phyloP scores from a whole-genome alignment of 2,329 filamentous ascomycete species.

The Microdochium paspali region DNA sequence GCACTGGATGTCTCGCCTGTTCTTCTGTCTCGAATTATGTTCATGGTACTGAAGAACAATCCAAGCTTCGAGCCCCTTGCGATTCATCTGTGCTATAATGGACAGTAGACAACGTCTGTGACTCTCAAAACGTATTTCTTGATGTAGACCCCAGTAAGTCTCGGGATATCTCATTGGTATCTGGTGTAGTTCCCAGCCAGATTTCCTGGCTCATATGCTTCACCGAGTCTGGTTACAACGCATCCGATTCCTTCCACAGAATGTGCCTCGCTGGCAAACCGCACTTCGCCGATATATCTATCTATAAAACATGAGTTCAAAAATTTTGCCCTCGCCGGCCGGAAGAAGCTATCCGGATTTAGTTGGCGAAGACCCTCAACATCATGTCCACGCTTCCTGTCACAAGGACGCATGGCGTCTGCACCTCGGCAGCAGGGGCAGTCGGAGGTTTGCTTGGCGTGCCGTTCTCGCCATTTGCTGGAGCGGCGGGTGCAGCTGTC shows the following conservation, averaged over 20 bases:
- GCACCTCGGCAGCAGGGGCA: constrained; percentile 39
- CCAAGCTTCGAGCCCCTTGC: too few relatives aligned
- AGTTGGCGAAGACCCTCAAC: constrained; percentile 67
- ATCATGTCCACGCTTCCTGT: constrained; percentile 79
- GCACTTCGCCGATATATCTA: neutral
- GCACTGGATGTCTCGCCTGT: too few relatives aligned
- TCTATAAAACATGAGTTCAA: neutral
- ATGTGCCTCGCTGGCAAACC: neutral
- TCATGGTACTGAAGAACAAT: too few relatives aligned
- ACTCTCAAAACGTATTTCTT: neutral
- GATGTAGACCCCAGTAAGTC: neutral
- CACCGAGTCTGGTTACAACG: neutral
- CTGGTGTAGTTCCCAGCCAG: neutral
- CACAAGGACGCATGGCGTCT: constrained; percentile 76
- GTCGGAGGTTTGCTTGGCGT: constrained; percentile 37
- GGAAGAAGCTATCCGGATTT: neutral
- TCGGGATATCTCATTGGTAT: neutral
- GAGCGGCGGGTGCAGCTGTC: constrained; percentile 33
- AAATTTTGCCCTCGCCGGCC: neutral
- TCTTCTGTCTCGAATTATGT: too few relatives aligned
- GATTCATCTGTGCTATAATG: too few relatives aligned
- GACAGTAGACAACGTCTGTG: too few relatives aligned
- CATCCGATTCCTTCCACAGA: neutral
- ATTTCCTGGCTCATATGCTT: neutral
- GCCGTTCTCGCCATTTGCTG: constrained; percentile 30